These are phyloP conservation scores for Omphalea diandra DNA, from an alignment of 441 rosid genomes.

Conservation along the genomic window DNA sequence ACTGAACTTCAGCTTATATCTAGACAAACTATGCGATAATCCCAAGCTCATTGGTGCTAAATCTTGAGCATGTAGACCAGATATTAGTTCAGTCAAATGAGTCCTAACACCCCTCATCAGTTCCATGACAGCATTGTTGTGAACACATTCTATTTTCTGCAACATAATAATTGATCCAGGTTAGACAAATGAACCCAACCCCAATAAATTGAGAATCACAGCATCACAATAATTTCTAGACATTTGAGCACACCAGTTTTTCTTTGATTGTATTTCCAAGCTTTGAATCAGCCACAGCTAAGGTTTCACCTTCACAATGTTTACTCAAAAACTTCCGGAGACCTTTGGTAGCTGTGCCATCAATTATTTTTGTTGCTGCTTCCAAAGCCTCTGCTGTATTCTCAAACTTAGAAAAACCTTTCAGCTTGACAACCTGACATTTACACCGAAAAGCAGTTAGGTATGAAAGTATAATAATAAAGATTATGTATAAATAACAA, in stretches of 20 bases:
- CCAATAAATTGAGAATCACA: neutral
- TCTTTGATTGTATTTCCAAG: slow-evolving; percentile 94
- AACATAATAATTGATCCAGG: slow-evolving; percentile 13
- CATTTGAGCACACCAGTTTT: slow-evolving; percentile 57
- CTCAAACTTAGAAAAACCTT: slow-evolving; percentile 82
- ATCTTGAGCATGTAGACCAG: slow-evolving; percentile 80
- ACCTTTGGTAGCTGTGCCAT: slow-evolving; percentile 67
- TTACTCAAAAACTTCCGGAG: slow-evolving; percentile 67
- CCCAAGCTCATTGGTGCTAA: slow-evolving; percentile 97
- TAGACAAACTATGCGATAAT: slow-evolving; percentile 82
- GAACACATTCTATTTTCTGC: slow-evolving; percentile 92
- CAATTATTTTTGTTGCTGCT: slow-evolving; percentile 67
- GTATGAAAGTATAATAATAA: neutral
- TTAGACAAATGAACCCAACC: slow-evolving; percentile 5
- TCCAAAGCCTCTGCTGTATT: slow-evolving; percentile 87
- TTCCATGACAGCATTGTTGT: slow-evolving; percentile 90
- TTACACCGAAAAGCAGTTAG: slow-evolving; percentile 9
- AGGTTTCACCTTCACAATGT: slow-evolving; percentile 63
- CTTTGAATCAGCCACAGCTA: slow-evolving; percentile 88
- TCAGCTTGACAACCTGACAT: slow-evolving; percentile 68
- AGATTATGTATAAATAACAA: neutral
- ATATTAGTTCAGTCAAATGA: slow-evolving; percentile 82
- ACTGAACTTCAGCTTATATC: slow-evolving; percentile 89
- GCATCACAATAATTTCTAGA: neutral
- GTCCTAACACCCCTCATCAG: slow-evolving; percentile 85